phyloP scores from a whole-genome alignment of 345 rosid genomes.

The Corchorus olitorius region DNA sequence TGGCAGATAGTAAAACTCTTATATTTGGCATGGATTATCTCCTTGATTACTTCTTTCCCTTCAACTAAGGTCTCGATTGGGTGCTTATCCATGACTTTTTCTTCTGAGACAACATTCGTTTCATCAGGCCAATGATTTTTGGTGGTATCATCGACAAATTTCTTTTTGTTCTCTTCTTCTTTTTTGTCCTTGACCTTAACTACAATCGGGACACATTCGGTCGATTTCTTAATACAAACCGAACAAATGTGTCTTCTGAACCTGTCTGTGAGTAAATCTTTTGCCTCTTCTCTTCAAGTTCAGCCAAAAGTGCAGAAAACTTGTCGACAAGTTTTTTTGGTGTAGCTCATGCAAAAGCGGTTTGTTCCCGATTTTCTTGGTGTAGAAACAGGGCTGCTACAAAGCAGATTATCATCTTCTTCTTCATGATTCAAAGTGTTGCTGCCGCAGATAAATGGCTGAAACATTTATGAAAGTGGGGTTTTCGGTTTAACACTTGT shows the following conservation, averaged over 20 bases:
- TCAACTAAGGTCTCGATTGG: conserved; percentile 2
- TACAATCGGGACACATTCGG: conserved; percentile 45
- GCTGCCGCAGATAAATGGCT: conserved; percentile 45
- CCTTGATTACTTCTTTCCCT: conserved; percentile 7
- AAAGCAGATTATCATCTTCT: conserved; percentile 28
- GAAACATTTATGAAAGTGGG: conserved; percentile 39
- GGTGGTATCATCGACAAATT: conserved; percentile 3
- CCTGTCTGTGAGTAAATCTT: conserved; percentile 44
- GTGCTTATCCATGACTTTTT: neutral
- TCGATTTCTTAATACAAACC: conserved; percentile 37
- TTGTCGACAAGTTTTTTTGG: conserved; percentile 51
- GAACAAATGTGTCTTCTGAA: conserved; percentile 45
- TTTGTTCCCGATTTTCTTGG: conserved; percentile 37
- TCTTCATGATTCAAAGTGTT: conserved; percentile 25
- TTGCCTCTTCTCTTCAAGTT: conserved; percentile 53
- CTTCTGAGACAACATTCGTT: neutral
- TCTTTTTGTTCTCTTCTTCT: conserved; percentile 18
- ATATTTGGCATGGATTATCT: too few species aligned
- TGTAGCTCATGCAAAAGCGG: conserved; percentile 20
- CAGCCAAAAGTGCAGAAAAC: conserved; percentile 53
- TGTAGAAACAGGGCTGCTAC: conserved; percentile 16
- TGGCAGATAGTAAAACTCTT: too few species aligned
- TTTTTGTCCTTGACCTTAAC: conserved; percentile 45
- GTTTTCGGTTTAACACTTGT: too few species aligned
- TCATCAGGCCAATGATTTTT: conserved; percentile 9